Evolutionary conservation across 345 rosid species (phyloP).

Genomic region (Camelina laxa): DNA sequence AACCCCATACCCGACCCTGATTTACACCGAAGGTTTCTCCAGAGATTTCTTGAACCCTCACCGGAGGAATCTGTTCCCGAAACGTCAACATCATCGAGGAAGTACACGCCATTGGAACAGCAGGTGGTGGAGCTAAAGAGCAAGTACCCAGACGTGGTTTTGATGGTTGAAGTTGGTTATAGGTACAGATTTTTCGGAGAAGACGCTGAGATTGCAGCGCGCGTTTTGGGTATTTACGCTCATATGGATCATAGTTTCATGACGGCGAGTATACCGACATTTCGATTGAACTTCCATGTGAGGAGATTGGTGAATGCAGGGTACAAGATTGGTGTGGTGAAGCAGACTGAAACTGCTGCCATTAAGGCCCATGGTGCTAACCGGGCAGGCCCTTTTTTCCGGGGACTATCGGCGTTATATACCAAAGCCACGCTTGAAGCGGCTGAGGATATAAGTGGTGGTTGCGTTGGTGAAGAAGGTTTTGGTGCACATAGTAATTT

Average conservation of each 20-base stretch:
- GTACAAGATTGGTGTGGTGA: slow-evolving; percentile 89
- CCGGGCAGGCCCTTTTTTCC: slow-evolving; percentile 67
- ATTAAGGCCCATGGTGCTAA: slow-evolving; percentile 81
- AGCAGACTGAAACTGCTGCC: slow-evolving; percentile 96
- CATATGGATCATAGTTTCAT: slow-evolving; percentile 78
- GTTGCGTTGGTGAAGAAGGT: slow-evolving; percentile 55
- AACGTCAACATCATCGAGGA: slow-evolving; percentile 41
- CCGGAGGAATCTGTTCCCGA: slow-evolving; percentile 21
- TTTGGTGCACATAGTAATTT: slow-evolving; percentile 72
- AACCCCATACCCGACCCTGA: slow-evolving; percentile 51
- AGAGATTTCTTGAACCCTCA: slow-evolving; percentile 41
- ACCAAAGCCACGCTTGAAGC: slow-evolving; percentile 93
- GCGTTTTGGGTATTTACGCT: slow-evolving; percentile 79
- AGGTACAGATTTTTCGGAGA: slow-evolving; percentile 89
- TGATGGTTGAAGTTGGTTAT: slow-evolving; percentile 97
- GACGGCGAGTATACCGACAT: slow-evolving; percentile 93
- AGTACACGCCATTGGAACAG: slow-evolving; percentile 83
- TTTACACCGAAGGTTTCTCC: slow-evolving; percentile 58
- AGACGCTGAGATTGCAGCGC: slow-evolving; percentile 81
- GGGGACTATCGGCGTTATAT: slow-evolving; percentile 84
- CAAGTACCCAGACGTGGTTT: slow-evolving; percentile 70
- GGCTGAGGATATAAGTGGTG: slow-evolving; percentile 76
- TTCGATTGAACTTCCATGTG: slow-evolving; percentile 79
- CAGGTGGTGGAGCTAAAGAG: slow-evolving; percentile 78
- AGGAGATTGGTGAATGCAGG: slow-evolving; percentile 88